Base-by-base conservation (phyloP, 805 yeast genomes). In the Lipomyces sp. region DNA sequence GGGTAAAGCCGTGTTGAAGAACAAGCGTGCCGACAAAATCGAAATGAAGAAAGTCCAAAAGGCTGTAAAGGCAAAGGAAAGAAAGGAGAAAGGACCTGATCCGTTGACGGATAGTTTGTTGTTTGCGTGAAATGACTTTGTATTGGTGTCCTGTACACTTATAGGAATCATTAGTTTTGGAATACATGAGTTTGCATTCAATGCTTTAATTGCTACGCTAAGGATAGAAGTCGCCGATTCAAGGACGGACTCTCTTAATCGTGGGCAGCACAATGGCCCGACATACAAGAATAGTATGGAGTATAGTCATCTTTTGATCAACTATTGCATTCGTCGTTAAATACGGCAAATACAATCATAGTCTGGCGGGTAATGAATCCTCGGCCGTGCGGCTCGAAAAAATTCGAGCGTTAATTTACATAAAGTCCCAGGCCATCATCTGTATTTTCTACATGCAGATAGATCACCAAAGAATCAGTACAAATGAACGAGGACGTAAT, bases 1-100 rank as follows among this genome's bases (percentile, higher is more conserved):
- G 73, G 85, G 89, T 76, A 87, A 89, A 63, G 98, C 98, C 2
- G 85, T 83, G 62, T 87, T 87, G 72, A 97, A 97, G 55, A 84
- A 83, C 71, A 78, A 86, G 50, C 87, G 98, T 80, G 85, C 89
- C 60, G 93, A 90, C 33, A 45, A 62, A 51, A 65, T 62, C 15
- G 67, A 63, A 34, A 53, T 53, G 59, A 56, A 54, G 56, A 66
- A 68, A 67, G 63, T 66, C n/a, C 57, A 54, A 29, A 64, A 63
- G 57, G 29, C 18, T 3, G 59, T 60, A 37, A 61, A 54, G 58
- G 58, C 58, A n/a, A 64, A 56, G 50, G 69, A 67, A 55, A 35
- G 61, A 18, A 50, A 35, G 34, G 62, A 42, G 59, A 59, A 54
- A 35, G 69, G 70, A 6, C 57, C 45, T 2, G 66, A 67, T 59